phyloP scores from a whole-genome alignment of 2,329 filamentous ascomycete species.

The Leptographium procerum region DNA sequence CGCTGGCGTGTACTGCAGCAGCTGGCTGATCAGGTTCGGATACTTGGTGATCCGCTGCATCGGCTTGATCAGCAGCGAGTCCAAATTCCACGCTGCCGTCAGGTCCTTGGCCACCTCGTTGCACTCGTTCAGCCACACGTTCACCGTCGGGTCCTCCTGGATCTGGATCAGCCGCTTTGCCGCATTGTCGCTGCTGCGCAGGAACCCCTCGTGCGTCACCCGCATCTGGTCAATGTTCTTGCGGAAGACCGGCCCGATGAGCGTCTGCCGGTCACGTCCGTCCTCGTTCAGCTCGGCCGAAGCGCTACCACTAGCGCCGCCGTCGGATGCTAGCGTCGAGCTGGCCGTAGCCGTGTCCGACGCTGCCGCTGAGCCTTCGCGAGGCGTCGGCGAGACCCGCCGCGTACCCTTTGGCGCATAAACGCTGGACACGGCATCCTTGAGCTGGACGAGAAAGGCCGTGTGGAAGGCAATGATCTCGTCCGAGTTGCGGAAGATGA shows the following conservation, averaged over 20 bases:
- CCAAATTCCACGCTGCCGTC: constrained; percentile 87
- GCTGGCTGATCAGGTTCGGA: constrained; percentile 68
- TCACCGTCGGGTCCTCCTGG: constrained; percentile 51
- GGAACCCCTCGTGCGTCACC: constrained; percentile 46
- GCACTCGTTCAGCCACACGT: constrained; percentile 87
- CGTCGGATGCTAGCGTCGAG: constrained; percentile 16
- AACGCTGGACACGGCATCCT: constrained; percentile 65
- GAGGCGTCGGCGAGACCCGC: constrained; percentile 16
- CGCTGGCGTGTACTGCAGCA: constrained; percentile 66
- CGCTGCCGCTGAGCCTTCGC: constrained; percentile 15
- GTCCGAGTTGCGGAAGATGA: constrained; percentile 86
- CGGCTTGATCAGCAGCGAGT: constrained; percentile 93
- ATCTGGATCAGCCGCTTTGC: constrained; percentile 51
- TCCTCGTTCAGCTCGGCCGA: constrained; percentile 30
- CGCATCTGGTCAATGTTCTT: constrained; percentile 50
- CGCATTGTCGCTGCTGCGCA: constrained; percentile 52
- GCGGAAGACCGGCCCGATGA: constrained; percentile 42
- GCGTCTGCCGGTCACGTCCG: constrained; percentile 39
- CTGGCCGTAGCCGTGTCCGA: constrained; percentile 16
- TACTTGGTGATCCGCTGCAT: constrained; percentile 94
- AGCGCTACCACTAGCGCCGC: constrained; percentile 9
- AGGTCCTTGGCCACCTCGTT: constrained; percentile 85
- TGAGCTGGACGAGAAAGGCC: constrained; percentile 66
- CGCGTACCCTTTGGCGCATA: constrained; percentile 50
- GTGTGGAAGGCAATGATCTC: constrained; percentile 83